Conservation (phyloP, 2,329 filamentous ascomycete species). For the Calonectria hongkongensis region DNA sequence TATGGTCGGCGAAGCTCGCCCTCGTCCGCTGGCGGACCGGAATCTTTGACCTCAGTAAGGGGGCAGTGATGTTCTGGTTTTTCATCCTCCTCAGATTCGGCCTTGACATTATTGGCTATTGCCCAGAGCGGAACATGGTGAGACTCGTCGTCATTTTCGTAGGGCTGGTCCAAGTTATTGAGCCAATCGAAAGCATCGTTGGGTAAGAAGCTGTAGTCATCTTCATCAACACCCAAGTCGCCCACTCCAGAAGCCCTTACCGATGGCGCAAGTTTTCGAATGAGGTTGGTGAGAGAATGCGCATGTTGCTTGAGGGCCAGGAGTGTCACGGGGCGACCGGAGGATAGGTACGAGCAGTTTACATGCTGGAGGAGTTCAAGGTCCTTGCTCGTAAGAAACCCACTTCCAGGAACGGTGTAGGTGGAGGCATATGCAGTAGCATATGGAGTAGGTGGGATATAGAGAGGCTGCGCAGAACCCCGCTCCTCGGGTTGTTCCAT, state of each 20-base stretch:
- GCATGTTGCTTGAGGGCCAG: constrained; percentile 76
- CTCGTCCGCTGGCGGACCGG: constrained; percentile 43
- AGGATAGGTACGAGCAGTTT: constrained; percentile 76
- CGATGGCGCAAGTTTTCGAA: constrained; percentile 67
- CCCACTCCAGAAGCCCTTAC: constrained; percentile 51
- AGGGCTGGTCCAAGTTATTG: constrained; percentile 68
- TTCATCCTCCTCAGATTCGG: constrained; percentile 64
- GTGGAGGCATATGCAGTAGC: constrained; percentile 54
- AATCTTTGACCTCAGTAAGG: constrained; percentile 56
- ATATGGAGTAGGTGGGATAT: constrained; percentile 54
- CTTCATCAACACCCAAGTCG: constrained; percentile 42
- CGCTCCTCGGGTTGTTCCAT: constrained; percentile 35
- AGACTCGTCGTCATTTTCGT: constrained; percentile 67
- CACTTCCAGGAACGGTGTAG: constrained; percentile 50
- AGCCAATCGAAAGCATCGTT: constrained; percentile 76
- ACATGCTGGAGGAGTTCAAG: constrained; percentile 62
- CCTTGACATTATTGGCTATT: constrained; percentile 67
- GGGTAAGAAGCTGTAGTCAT: constrained; percentile 61
- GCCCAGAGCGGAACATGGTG: constrained; percentile 69
- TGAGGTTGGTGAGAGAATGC: constrained; percentile 73
- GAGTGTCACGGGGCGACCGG: constrained; percentile 72
- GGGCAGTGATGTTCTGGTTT: constrained; percentile 67
- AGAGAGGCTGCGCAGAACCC: constrained; percentile 16
- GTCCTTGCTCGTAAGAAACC: constrained; percentile 48
- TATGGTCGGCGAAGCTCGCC: constrained; percentile 59